Percentiles rank a stretch among this genome's conserved stretches.
Conservation (phyloP, 768 basidiomycete genomes). For the Termitomyces titanicus region DNA sequence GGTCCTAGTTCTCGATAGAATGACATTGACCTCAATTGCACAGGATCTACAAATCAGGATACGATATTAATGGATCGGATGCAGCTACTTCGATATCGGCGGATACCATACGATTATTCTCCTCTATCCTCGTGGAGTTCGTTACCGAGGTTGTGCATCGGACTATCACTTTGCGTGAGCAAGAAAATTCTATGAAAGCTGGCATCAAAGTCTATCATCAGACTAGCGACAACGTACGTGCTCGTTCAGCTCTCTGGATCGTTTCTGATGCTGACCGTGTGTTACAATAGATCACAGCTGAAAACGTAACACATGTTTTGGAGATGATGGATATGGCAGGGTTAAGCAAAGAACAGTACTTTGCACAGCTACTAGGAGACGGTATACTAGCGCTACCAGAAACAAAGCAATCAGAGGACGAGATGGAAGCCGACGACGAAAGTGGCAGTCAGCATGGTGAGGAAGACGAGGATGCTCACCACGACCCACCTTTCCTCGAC, state of each 20-base stretch:
- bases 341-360: constrained; percentile 36
- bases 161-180: constrained; percentile 52
- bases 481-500: constrained; percentile 6
- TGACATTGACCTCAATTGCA: neutral
- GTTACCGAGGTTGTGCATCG: constrained; percentile 46
- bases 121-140: constrained; percentile 45
- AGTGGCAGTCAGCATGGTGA: neutral
- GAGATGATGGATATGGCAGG: constrained; percentile 39
- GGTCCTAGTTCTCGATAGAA: neutral
- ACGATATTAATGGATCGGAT: constrained; percentile 14
- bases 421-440: neutral
- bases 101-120: constrained; percentile 43
- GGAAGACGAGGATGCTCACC: constrained; percentile 11
- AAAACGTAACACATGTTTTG: constrained; percentile 47
- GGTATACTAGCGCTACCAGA: neutral
- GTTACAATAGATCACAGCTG: constrained; percentile 34
- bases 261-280: neutral
- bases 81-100: constrained; percentile 40
- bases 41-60: constrained; percentile 21
- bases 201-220: constrained; percentile 59
- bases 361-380: constrained; percentile 28
- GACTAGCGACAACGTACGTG: constrained; percentile 37
- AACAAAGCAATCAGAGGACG: constrained; percentile 2
- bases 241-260: neutral
- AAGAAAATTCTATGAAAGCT: constrained; percentile 54